phyloP scores from a whole-genome alignment of 139 green algal species.

The Microglena sp. region DNA sequence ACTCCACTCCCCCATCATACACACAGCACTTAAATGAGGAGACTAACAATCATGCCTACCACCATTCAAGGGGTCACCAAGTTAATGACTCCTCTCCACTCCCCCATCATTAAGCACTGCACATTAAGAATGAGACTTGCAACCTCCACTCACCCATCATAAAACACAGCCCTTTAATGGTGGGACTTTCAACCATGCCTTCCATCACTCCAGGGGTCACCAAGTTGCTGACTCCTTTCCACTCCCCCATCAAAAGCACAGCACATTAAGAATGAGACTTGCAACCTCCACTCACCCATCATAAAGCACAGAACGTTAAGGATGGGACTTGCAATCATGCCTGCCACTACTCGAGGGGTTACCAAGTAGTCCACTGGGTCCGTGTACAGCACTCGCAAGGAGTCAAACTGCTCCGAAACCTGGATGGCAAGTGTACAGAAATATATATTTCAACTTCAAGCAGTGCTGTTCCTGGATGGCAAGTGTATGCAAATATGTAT shows the following conservation, averaged over 20 bases:
- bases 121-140: no score
- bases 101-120: no score
- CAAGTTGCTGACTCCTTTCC: no score
- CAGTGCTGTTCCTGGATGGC: no score
- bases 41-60: no score
- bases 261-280: no score
- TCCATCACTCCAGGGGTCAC: no score
- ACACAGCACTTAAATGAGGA: no score
- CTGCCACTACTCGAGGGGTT: conserved; percentile 82
- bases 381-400: conserved; percentile 82
- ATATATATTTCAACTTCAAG: neutral
- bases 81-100: no score
- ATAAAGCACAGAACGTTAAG: conserved; percentile 95
- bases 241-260: no score
- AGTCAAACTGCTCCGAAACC: conserved; percentile 98
- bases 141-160: neutral
- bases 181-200: neutral
- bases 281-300: conserved; percentile 80
- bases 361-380: conserved; percentile 99
- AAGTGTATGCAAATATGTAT: no score
- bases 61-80: no score
- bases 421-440: conserved; percentile 22
- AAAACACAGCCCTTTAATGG: neutral
- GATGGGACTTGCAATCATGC: conserved; percentile 83
- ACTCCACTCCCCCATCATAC: conserved; percentile 83